Evolutionary conservation across 1,284 basidiomycete genomes (phyloP).

Genomic region (Irpex rosettiformis): DNA sequence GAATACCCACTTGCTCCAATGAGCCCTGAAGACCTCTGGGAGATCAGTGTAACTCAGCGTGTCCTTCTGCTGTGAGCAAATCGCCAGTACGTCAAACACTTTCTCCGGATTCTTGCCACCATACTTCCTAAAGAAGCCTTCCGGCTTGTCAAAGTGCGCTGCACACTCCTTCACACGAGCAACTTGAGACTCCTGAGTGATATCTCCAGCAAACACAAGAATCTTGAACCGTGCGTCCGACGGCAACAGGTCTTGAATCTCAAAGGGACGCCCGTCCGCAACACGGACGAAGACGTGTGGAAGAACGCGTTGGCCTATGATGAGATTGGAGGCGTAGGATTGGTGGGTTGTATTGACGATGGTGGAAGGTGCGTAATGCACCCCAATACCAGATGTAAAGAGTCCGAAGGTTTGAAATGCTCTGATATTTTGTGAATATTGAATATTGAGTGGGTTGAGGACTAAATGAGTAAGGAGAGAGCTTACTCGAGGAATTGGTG

Average conservation of each 20-base stretch:
- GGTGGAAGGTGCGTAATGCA: constrained; percentile 53
- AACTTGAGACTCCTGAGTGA: constrained; percentile 36
- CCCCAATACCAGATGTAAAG: constrained; percentile 61
- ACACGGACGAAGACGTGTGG: constrained; percentile 60
- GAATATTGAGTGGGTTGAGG: background rate
- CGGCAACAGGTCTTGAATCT: constrained; percentile 68
- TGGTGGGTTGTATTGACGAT: constrained; percentile 48
- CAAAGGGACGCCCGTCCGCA: constrained; percentile 56
- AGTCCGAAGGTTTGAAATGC: constrained; percentile 56
- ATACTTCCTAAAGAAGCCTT: constrained; percentile 11
- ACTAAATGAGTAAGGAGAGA: constrained; percentile 33
- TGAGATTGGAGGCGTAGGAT: constrained; percentile 39
- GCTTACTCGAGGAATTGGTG: constrained; percentile 59
- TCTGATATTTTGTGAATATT: constrained; percentile 26
- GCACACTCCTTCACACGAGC: constrained; percentile 29
- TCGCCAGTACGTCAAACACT: constrained; percentile 18
- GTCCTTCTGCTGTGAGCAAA: constrained; percentile 20
- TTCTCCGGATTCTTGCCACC: constrained; percentile 9
- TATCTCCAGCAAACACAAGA: constrained; percentile 21
- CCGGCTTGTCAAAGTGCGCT: constrained; percentile 6
- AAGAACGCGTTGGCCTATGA: constrained; percentile 56
- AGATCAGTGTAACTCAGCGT: constrained; percentile 25
- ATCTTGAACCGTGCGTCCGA: constrained; percentile 43
- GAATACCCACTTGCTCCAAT: constrained; percentile 28
- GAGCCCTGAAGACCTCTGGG: constrained; percentile 21